Evolutionary conservation across 345 rosid species (phyloP).

Genomic region (Toxicodendron radicans): DNA sequence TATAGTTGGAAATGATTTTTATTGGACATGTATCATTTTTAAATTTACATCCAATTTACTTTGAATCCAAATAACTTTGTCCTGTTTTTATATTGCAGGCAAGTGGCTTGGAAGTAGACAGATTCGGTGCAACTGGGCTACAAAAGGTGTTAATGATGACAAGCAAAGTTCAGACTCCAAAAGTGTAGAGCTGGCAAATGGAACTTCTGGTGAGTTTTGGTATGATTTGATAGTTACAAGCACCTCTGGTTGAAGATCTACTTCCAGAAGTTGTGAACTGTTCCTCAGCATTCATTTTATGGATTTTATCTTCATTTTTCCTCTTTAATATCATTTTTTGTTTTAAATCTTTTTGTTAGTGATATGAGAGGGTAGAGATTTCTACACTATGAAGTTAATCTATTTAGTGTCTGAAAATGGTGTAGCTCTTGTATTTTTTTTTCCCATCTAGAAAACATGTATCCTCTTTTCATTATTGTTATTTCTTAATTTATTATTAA

Average conservation of each 20-base stretch:
- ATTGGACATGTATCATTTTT: neutral
- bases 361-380: too few relatives aligned
- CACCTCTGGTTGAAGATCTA: conserved; percentile 8
- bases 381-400: too few relatives aligned
- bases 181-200: conserved; percentile 76
- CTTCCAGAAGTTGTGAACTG: neutral
- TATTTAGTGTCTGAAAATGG: too few relatives aligned
- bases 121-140: conserved; percentile 95
- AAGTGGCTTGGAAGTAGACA: conserved; percentile 94
- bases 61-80: neutral
- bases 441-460: neutral
- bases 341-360: too few relatives aligned
- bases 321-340: too few relatives aligned
- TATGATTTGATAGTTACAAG: neutral
- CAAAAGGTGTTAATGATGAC: conserved; percentile 88
- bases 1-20: neutral
- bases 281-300: neutral
- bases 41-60: neutral
- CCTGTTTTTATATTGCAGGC: conserved; percentile 40
- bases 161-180: conserved; percentile 72
- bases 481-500: too few relatives aligned
- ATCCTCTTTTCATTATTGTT: neutral
- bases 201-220: conserved; percentile 63
- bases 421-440: too few relatives aligned
- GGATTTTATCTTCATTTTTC: too few relatives aligned